Conservation (phyloP, 441 rosid genomes). For the Pelargonium citronellum region DNA sequence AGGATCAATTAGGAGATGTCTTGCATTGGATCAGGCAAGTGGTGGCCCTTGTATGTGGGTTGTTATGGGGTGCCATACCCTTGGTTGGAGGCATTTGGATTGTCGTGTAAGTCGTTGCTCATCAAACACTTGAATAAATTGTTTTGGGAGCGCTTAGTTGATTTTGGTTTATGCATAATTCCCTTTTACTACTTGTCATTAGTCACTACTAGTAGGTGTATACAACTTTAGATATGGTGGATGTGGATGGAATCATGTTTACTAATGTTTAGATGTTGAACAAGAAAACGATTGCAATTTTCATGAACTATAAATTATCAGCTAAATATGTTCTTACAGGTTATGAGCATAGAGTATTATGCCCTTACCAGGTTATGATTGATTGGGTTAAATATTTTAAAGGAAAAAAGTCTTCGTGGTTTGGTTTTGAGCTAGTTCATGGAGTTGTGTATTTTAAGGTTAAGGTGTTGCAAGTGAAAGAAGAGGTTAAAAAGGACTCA, state of each 20-base stretch:
- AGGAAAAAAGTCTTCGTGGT: too few relatives aligned
- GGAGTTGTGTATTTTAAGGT: too few relatives aligned
- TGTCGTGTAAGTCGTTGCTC: slow-evolving; percentile 46
- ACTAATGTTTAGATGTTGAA: background rate
- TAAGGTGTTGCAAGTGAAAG: too few relatives aligned
- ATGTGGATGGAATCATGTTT: background rate
- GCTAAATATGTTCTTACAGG: too few relatives aligned
- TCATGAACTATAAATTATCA: too few relatives aligned
- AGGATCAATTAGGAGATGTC: slow-evolving; percentile 98
- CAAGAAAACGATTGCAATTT: background rate
- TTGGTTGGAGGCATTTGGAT: slow-evolving; percentile 85
- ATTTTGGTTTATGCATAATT: background rate
- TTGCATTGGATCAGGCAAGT: slow-evolving; percentile 93
- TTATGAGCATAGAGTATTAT: too few relatives aligned
- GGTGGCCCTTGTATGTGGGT: slow-evolving; percentile 70
- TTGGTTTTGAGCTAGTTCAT: too few relatives aligned
- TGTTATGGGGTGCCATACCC: slow-evolving; percentile 87
- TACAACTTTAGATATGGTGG: background rate
- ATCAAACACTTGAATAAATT: background rate
- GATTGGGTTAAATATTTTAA: too few relatives aligned
- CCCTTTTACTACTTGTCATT: too few relatives aligned
- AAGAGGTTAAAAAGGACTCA: too few relatives aligned
- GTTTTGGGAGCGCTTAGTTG: background rate
- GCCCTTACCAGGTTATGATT: too few relatives aligned
- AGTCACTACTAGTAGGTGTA: background rate